phyloP scores from a whole-genome alignment of 495 filamentous ascomycete species.

The Entonaema liquescens region DNA sequence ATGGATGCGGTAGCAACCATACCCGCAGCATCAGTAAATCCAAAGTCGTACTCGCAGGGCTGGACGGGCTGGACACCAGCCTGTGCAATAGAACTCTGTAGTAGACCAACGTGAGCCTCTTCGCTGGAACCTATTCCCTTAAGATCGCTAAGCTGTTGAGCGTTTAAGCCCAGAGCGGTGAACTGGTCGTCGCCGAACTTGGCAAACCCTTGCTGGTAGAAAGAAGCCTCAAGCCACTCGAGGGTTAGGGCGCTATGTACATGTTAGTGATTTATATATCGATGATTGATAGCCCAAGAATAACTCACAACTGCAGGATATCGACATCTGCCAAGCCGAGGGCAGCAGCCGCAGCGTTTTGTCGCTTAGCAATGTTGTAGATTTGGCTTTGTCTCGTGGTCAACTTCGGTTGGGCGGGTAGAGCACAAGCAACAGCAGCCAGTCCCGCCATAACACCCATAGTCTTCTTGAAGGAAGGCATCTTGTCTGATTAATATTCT shows the following conservation, averaged over 20 bases:
- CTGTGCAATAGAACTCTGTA: slow-evolving; percentile 62
- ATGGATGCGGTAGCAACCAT: slow-evolving; percentile 69
- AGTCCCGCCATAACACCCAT: slow-evolving; percentile 55
- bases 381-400: slow-evolving; percentile 52
- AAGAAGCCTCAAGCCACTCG: slow-evolving; percentile 69
- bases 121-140: slow-evolving; percentile 63
- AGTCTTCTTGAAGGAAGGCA: slow-evolving; percentile 58
- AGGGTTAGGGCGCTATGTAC: slow-evolving; percentile 65
- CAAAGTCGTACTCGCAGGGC: slow-evolving; percentile 70
- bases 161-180: slow-evolving; percentile 60
- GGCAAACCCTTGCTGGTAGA: slow-evolving; percentile 69
- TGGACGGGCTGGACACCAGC: slow-evolving; percentile 65
- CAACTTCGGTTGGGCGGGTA: slow-evolving; percentile 57
- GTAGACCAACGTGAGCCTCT: slow-evolving; percentile 63
- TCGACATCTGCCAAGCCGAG: slow-evolving; percentile 67
- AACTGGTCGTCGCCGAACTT: slow-evolving; percentile 69
- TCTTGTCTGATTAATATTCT: slow-evolving; percentile 45
- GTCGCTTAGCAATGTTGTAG: slow-evolving; percentile 58
- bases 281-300: neutral
- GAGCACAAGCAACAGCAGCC: slow-evolving; percentile 54
- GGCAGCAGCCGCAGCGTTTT: slow-evolving; percentile 61
- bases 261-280: slow-evolving; percentile 26
- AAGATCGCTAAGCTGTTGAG: slow-evolving; percentile 59
- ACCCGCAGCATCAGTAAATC: slow-evolving; percentile 64
- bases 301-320: slow-evolving; percentile 74